Conservation (phyloP, 1,139 yeast genomes). For the Pichia sp. region DNA sequence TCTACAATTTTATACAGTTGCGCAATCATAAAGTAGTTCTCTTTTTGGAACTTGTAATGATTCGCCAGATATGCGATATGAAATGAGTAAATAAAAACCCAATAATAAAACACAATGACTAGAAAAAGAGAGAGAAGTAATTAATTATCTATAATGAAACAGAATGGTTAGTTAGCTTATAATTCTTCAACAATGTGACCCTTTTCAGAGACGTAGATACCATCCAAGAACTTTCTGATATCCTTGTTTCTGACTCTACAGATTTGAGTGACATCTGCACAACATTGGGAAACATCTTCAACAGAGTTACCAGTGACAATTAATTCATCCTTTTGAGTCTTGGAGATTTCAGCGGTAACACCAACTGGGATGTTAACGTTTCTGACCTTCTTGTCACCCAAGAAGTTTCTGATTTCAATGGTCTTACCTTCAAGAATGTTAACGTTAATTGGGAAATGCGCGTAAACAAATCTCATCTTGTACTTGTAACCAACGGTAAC, state of each 20-base stretch:
- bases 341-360: slow-evolving; percentile 74
- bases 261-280: slow-evolving; percentile 97
- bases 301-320: slow-evolving; percentile 91
- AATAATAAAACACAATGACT: slow-evolving; percentile 14
- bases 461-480: slow-evolving; percentile 99
- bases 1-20: slow-evolving; percentile 14
- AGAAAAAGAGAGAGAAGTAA: not conserved
- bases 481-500: slow-evolving; percentile 98
- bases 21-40: slow-evolving; percentile 56
- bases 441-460: slow-evolving; percentile 99
- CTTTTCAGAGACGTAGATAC: slow-evolving; percentile 98
- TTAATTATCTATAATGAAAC: slow-evolving; percentile 14
- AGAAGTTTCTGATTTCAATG: slow-evolving; percentile 98
- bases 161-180: slow-evolving; percentile 11
- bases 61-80: slow-evolving; percentile 26
- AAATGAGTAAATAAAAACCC: slow-evolving; percentile 24
- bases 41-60: slow-evolving; percentile 41
- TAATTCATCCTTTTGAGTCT: slow-evolving; percentile 91
- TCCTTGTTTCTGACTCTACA: slow-evolving; percentile 99
- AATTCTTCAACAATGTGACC: slow-evolving; percentile 71
- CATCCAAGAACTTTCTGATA: slow-evolving; percentile 99
- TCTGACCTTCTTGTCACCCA: slow-evolving; percentile 98
- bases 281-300: slow-evolving; percentile 96
- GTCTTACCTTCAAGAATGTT: slow-evolving; percentile 65
- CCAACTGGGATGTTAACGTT: slow-evolving; percentile 78